A percentile compares a stretch with the other conserved stretches of the same genome.
Evolutionary conservation across 495 filamentous ascomycete species (phyloP).

Genomic region (Tuber aestivum): DNA sequence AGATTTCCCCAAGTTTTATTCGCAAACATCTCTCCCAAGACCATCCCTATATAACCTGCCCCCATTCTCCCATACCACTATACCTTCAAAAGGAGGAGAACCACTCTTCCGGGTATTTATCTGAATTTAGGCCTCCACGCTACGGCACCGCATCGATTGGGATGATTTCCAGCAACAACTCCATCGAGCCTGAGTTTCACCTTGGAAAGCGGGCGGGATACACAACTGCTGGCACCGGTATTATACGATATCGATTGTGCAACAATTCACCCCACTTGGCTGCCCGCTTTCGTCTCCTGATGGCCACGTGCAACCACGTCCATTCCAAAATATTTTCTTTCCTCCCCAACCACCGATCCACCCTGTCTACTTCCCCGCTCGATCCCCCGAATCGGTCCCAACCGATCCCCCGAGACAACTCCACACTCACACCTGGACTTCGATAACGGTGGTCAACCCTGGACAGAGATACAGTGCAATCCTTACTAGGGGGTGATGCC

Average conservation of each 20-base stretch:
- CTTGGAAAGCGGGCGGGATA: not conserved
- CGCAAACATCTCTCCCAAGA: not conserved
- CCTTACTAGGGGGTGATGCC: not conserved
- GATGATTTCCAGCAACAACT: not conserved
- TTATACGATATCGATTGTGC: conserved; percentile 1
- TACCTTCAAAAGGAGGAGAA: not conserved
- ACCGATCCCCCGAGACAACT: conserved; percentile 34
- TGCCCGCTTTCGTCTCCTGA: not conserved
- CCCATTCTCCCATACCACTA: not conserved
- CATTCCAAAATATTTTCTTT: not conserved
- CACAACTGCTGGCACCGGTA: not conserved
- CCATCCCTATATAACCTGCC: not conserved
- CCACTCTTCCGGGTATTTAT: not conserved
- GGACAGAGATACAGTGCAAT: not conserved
- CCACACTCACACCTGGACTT: not conserved
- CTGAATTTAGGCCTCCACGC: not conserved
- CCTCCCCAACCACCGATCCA: not conserved
- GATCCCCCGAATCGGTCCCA: conserved; percentile 19
- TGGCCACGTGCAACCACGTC: not conserved
- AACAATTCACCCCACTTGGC: not conserved
- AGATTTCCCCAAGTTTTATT: not conserved
- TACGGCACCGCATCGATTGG: not conserved
- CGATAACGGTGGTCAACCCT: not conserved
- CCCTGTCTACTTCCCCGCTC: conserved; percentile 21
- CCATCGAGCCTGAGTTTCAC: not conserved